Conservation (phyloP, 129 eudicot species). For the Sambucus nigra region DNA sequence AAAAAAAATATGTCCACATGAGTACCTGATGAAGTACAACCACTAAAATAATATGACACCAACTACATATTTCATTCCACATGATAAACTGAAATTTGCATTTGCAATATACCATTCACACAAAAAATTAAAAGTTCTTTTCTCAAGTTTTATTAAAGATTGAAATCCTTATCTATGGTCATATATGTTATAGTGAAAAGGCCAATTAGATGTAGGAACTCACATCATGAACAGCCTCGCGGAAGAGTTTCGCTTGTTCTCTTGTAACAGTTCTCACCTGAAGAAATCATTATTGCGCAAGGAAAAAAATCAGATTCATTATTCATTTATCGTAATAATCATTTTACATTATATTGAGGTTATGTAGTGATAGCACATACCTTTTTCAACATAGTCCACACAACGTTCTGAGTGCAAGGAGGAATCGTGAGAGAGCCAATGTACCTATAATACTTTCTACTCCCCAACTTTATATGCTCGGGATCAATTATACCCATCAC, state of each 20-base stretch:
- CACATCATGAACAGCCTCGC: slow-evolving; percentile 54
- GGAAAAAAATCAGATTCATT: no score
- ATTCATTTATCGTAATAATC: no score
- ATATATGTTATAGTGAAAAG: not conserved
- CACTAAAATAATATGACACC: no score
- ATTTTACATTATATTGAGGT: no score
- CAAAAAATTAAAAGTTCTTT: not conserved
- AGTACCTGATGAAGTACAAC: no score
- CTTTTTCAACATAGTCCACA: slow-evolving; percentile 28
- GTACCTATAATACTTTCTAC: slow-evolving; percentile 31
- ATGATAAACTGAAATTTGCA: no score
- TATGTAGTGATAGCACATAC: no score
- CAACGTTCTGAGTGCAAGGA: slow-evolving; percentile 31
- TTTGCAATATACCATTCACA: not conserved
- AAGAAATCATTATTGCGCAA: no score
- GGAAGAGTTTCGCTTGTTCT: slow-evolving; percentile 31
- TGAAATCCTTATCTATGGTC: not conserved
- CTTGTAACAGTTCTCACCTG: slow-evolving; percentile 51
- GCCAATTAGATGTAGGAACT: slow-evolving; percentile 11
- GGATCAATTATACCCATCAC: slow-evolving; percentile 24
- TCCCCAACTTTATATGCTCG: slow-evolving; percentile 15
- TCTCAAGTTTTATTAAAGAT: not conserved
- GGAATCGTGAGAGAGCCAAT: slow-evolving; percentile 40
- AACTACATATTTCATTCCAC: no score
- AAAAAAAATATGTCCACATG: not conserved